Conservation (phyloP, 495 filamentous ascomycete species). For the Oidiodendron maius region DNA sequence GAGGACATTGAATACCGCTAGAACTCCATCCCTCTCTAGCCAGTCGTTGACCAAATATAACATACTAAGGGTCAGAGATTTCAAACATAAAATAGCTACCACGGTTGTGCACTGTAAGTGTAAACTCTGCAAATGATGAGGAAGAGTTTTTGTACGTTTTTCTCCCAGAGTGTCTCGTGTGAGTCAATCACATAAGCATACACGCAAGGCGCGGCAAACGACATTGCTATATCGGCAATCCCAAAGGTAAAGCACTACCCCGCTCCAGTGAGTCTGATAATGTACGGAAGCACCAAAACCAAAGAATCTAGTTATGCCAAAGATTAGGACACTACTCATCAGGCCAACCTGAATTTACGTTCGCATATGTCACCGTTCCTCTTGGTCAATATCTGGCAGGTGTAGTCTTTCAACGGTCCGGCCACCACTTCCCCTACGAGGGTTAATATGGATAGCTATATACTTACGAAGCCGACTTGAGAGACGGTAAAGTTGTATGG, state of each 20-base stretch:
- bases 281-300: conserved; percentile 24
- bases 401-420: conserved; percentile 37
- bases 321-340: conserved; percentile 21
- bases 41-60: conserved; percentile 50
- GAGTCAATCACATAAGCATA: conserved; percentile 50
- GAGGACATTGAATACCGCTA: conserved; percentile 46
- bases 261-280: conserved; percentile 46
- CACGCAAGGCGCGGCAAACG: conserved; percentile 44
- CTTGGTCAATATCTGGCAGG: conserved; percentile 17
- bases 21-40: conserved; percentile 36
- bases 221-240: conserved; percentile 45
- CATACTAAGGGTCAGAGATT: conserved; percentile 45
- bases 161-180: conserved; percentile 43
- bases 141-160: conserved; percentile 24
- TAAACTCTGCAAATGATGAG: background rate
- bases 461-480: conserved; percentile 40
- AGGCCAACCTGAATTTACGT: conserved; percentile 42
- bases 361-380: conserved; percentile 18
- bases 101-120: too few relatives aligned
- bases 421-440: conserved; percentile 42
- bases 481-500: conserved; percentile 49
- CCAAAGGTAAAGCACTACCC: conserved; percentile 47
- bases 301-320: conserved; percentile 25
- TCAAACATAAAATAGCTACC: too few relatives aligned
- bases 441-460: conserved; percentile 43